Conservation (phyloP, 2,329 filamentous ascomycete genomes). For the Aureobasidium sp. region DNA sequence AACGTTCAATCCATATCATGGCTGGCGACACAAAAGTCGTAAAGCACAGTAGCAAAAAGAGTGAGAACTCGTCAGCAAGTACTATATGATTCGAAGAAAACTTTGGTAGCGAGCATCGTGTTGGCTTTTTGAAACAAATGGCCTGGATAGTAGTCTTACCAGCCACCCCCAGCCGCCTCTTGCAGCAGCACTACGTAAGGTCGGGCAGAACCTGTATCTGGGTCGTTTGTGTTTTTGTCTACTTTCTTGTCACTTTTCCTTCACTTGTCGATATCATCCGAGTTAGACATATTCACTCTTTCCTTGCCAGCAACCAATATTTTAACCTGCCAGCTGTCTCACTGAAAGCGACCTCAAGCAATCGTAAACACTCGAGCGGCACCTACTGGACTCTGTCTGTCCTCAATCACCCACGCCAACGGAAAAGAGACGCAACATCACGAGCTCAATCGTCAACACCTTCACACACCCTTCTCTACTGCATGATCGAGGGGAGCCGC, state of each 20-base stretch:
- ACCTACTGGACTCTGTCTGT: not conserved
- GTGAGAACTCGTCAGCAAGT: not conserved
- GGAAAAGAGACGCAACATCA: not conserved
- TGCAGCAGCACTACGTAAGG: constrained; percentile 16
- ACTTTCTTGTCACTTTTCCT: not conserved
- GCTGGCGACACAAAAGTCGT: not conserved
- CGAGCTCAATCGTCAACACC: too few species aligned
- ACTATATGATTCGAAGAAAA: not conserved
- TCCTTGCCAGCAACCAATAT: not conserved
- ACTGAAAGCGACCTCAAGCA: not conserved
- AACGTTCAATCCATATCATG: not conserved
- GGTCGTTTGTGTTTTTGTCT: constrained; percentile 5
- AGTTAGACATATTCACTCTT: not conserved
- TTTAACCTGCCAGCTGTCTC: not conserved
- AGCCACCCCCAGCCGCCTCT: constrained; percentile 14
- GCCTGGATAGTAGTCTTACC: not conserved
- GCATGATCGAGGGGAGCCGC: too few species aligned
- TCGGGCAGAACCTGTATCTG: constrained; percentile 10
- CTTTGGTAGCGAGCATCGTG: not conserved
- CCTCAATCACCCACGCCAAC: not conserved
- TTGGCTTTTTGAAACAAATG: not conserved
- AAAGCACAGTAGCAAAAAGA: too few species aligned
- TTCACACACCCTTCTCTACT: too few species aligned
- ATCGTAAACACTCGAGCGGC: not conserved
- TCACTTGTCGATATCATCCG: constrained; percentile 4